phyloP scores from a whole-genome alignment of 2,329 filamentous ascomycete species.

The Botrytis sinoallii region DNA sequence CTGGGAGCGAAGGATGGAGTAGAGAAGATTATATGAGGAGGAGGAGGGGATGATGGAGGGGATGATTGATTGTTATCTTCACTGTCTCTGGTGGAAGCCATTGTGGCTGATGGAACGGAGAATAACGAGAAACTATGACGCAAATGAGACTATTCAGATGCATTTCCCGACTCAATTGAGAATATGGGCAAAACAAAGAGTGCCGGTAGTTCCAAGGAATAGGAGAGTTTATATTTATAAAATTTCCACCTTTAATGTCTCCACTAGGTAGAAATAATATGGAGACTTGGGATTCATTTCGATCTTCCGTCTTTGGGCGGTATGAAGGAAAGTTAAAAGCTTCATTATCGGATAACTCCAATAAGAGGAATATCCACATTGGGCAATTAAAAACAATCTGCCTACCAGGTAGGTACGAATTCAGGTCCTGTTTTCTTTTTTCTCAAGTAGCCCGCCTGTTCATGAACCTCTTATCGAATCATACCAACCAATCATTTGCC shows the following conservation, averaged over 20 bases:
- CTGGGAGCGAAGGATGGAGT: constrained; percentile 19
- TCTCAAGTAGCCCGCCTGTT: neutral
- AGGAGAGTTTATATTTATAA: neutral
- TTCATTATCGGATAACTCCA: neutral
- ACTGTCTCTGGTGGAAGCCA: constrained; percentile 24
- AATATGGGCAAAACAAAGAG: neutral
- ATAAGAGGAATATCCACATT: neutral
- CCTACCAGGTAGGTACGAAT: neutral
- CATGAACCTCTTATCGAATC: neutral
- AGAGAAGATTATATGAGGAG: constrained; percentile 26
- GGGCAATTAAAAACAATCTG: neutral
- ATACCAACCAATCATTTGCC: neutral
- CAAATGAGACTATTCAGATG: constrained; percentile 11
- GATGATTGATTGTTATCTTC: constrained; percentile 17
- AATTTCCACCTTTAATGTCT: neutral
- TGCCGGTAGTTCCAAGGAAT: neutral
- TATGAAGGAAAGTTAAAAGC: neutral
- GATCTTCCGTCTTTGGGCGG: neutral
- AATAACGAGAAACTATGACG: neutral
- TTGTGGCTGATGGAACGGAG: constrained; percentile 16
- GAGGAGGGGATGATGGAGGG: constrained; percentile 17
- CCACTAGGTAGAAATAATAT: constrained; percentile 12
- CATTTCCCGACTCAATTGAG: neutral
- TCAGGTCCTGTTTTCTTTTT: neutral
- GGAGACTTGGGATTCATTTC: neutral